phyloP scores from a whole-genome alignment of 768 basidiomycete species.

The Suillus bovinus region DNA sequence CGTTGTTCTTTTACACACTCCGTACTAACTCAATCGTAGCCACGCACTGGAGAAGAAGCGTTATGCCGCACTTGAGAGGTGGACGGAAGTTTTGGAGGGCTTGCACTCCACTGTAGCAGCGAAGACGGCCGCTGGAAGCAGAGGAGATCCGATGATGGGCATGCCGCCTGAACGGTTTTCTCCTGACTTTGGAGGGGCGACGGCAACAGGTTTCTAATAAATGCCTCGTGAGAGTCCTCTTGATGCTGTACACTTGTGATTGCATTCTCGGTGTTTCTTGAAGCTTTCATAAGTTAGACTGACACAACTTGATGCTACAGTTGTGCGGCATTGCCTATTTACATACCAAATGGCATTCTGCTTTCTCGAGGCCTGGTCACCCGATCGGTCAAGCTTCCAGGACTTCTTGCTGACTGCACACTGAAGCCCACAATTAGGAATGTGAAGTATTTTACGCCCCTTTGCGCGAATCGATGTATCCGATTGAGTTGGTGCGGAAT shows the following conservation, averaged over 20 bases:
- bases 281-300: not conserved
- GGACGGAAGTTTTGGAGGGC: slow-evolving; percentile 78
- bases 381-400: no score
- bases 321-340: not conserved
- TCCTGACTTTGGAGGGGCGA: slow-evolving; percentile 30
- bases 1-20: slow-evolving; percentile 6
- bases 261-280: not conserved
- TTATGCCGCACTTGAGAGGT: slow-evolving; percentile 76
- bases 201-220: slow-evolving; percentile 5
- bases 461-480: no score
- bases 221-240: not conserved
- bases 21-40: slow-evolving; percentile 40
- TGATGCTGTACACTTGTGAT: not conserved
- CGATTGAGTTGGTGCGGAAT: no score
- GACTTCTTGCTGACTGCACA: no score
- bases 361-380: no score
- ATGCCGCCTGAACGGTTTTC: slow-evolving; percentile 33
- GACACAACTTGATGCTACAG: not conserved
- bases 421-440: no score
- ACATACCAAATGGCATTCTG: no score
- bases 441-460: no score
- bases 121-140: slow-evolving; percentile 55
- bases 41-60: slow-evolving; percentile 88
- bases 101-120: slow-evolving; percentile 76
- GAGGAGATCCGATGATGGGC: slow-evolving; percentile 34